Evolutionary conservation across 1,139 yeast genomes (phyloP), one percentile per base, ranked within the genome.

Genomic region (Lodderomyces metapsilosis): DNA sequence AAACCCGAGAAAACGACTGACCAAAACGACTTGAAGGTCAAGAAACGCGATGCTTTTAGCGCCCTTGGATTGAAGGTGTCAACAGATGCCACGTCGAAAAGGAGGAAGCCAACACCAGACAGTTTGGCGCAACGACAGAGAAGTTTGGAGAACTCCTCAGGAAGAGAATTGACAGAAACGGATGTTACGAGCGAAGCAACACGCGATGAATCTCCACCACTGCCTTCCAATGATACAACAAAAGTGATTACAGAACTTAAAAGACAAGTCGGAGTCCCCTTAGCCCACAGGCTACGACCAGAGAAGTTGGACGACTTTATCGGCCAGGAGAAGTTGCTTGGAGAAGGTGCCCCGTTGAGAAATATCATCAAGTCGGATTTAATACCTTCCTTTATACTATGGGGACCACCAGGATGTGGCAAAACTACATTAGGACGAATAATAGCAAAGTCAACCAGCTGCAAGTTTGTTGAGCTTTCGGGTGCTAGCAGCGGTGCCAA

Each of bases 331-430:
- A 91, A 88, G 58, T 63, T 92, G 12, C 78, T 92, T 1, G 95
- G 95, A 0, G 71, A 74, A 6, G 67, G 76, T 15, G 98, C 97
- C 0, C 64, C 88, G 0, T 62, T 94, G 12, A 69, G 87, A 34
- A 82, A 84, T 37, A 82, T 88, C 42, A 77, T 92, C 2, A 72
- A 74, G 28, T 61, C 76, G 2, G 84, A 80, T 34, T 66, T 64
- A 49, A 78, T 81, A 2, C 98, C 98, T 0, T 89, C 97, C 0
- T 77, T 92, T 68, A 80, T 92, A 5, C 66, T 92, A 11, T 92
- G 98, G 98, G 99, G 99, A 0, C 87, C 87, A 1, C 95, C 97
- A 1, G 98, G 98, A 0, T 92, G 85, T 2, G 99, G 99, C 0
- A 92, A 92, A 58, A 92, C 99, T 0, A 82, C 98, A 0, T 53